Percentiles rank a stretch among this genome's conserved stretches.
Evolutionary conservation across 169 alveolate genomes (phyloP).

Genomic region (Plasmodium relictum): DNA sequence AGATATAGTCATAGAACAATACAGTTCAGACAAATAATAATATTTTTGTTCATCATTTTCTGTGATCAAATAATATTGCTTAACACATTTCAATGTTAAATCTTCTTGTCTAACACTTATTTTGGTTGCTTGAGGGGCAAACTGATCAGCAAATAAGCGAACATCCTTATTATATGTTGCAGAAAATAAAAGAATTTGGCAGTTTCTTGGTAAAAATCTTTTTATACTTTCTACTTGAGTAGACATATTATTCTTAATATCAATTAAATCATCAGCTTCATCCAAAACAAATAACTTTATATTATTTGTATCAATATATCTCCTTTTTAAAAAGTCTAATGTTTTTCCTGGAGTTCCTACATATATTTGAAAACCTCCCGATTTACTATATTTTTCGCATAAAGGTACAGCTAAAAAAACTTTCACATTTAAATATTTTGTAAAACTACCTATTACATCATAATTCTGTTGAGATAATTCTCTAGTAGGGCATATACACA

Average conservation of each 20-base stretch:
- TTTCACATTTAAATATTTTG: slow-evolving; percentile 91
- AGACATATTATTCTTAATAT: slow-evolving; percentile 91
- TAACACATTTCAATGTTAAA: slow-evolving; percentile 96
- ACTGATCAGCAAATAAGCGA: slow-evolving; percentile 89
- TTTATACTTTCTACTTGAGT: slow-evolving; percentile 91
- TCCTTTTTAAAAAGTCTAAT: slow-evolving; percentile 94
- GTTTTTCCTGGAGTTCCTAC: slow-evolving; percentile 99
- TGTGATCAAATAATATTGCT: slow-evolving; percentile 93
- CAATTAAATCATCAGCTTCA: slow-evolving; percentile 98
- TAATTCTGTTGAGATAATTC: slow-evolving; percentile 96
- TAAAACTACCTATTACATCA: slow-evolving; percentile 92
- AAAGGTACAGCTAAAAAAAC: slow-evolving; percentile 92
- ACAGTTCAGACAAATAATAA: slow-evolving; percentile 93
- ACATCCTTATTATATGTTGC: slow-evolving; percentile 95
- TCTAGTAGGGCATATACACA: slow-evolving; percentile 97
- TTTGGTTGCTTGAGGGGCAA: slow-evolving; percentile 90
- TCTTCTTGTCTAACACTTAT: slow-evolving; percentile 94
- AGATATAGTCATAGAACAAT: slow-evolving; percentile 96
- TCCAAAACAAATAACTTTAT: slow-evolving; percentile 93
- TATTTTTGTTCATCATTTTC: slow-evolving; percentile 95
- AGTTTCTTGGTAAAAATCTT: slow-evolving; percentile 82
- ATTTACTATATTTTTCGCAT: slow-evolving; percentile 85
- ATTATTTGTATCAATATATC: slow-evolving; percentile 83
- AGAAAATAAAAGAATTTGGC: slow-evolving; percentile 92
- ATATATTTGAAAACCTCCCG: slow-evolving; percentile 91